Evolutionary conservation across 495 filamentous ascomycete species (phyloP).

Genomic region (Trichoderma asperelloides): DNA sequence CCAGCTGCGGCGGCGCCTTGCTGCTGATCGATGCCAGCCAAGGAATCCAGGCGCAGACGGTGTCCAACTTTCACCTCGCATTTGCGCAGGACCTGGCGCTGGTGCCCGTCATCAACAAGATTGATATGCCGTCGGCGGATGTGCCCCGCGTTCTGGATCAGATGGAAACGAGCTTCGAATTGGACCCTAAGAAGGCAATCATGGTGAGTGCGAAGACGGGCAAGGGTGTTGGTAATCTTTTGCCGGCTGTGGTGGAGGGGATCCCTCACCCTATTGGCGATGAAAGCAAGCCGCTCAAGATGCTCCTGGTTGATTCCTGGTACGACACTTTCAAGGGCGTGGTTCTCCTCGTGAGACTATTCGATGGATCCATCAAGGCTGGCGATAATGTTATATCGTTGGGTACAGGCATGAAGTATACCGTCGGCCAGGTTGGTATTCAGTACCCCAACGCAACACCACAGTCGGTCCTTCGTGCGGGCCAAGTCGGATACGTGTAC

Average conservation of each 20-base stretch:
- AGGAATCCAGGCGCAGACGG: constrained; percentile 88
- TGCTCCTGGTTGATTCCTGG: constrained; percentile 95
- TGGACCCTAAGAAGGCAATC: constrained; percentile 73
- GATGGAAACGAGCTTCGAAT: constrained; percentile 74
- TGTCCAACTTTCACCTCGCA: constrained; percentile 95
- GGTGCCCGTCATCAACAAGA: constrained; percentile 92
- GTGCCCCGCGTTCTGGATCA: constrained; percentile 76
- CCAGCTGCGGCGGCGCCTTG: constrained; percentile 86
- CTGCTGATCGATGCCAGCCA: constrained; percentile 90
- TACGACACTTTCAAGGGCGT: constrained; percentile 94
- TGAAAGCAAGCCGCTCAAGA: constrained; percentile 56
- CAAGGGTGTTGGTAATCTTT: constrained; percentile 65
- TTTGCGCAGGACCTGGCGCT: constrained; percentile 83
- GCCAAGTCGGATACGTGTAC: constrained; percentile 90
- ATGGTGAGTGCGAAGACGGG: constrained; percentile 92
- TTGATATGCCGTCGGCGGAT: constrained; percentile 84
- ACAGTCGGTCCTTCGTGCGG: constrained; percentile 70
- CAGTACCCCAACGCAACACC: constrained; percentile 87
- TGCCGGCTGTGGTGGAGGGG: constrained; percentile 77
- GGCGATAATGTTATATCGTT: constrained; percentile 80
- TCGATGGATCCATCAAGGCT: constrained; percentile 74
- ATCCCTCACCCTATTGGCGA: constrained; percentile 78
- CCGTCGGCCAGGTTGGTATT: constrained; percentile 91
- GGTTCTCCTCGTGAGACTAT: constrained; percentile 81
- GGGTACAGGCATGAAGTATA: constrained; percentile 78